These are phyloP conservation scores for Phytophthora europaea DNA, from an alignment of 352 stramenopile genomes.

Conservation along the genomic window DNA sequence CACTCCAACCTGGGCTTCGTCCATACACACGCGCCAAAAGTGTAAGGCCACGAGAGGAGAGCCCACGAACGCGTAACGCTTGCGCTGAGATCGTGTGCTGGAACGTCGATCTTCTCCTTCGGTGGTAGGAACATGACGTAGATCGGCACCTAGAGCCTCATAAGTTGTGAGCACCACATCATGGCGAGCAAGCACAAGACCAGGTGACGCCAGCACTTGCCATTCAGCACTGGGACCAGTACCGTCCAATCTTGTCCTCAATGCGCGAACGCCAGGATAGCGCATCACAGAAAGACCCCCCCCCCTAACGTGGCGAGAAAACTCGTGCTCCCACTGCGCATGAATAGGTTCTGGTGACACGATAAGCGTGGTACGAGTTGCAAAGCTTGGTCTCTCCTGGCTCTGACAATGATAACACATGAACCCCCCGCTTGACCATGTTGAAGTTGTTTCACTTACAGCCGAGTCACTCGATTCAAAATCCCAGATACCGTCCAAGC, in stretches of 20 bases:
- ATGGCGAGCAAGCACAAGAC: conserved; percentile 69
- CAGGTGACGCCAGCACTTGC: conserved; percentile 57
- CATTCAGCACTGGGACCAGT: conserved; percentile 56
- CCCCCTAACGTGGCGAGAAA: conserved; percentile 79
- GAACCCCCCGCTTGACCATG: conserved; percentile 41
- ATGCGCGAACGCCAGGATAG: conserved; percentile 65
- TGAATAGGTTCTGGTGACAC: conserved; percentile 93
- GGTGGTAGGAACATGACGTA: conserved; percentile 75
- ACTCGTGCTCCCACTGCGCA: conserved; percentile 91
- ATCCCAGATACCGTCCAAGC: conserved; percentile 23
- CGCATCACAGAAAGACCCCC: conserved; percentile 60
- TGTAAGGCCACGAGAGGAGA: conserved; percentile 89
- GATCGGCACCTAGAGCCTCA: conserved; percentile 83
- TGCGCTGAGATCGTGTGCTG: conserved; percentile 66
- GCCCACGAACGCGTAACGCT: conserved; percentile 86
- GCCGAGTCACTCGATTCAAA: conserved; percentile 16
- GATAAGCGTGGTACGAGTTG: conserved; percentile 92
- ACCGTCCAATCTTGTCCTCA: conserved; percentile 44
- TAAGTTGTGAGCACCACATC: conserved; percentile 95
- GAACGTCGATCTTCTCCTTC: conserved; percentile 53
- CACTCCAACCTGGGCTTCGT: conserved; percentile 94
- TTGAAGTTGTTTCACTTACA: neutral
- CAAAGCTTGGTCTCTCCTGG: conserved; percentile 44
- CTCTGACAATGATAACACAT: conserved; percentile 77
- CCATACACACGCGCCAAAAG: conserved; percentile 93